A percentile compares a stretch with the other conserved stretches of the same genome.
phyloP scores from a whole-genome alignment of 2,329 filamentous ascomycete species.

The Ustilaginoidea virens region DNA sequence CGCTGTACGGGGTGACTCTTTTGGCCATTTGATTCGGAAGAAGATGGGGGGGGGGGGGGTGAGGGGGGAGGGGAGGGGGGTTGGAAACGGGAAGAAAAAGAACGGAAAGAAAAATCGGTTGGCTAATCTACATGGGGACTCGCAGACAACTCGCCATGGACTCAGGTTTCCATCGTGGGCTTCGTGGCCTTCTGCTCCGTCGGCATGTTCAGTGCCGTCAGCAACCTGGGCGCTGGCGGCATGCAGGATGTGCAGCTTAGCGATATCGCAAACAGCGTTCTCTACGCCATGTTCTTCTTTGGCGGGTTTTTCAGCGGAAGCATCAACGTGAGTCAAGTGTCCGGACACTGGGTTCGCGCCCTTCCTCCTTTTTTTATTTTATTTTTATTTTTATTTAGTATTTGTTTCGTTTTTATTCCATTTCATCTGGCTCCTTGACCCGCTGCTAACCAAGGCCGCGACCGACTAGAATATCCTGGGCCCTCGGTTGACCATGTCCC shows the following conservation, averaged over 20 bases:
- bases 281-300: constrained; percentile 4
- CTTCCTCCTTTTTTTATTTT: too few species aligned
- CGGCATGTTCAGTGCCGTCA: constrained; percentile 54
- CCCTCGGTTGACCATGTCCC: constrained; percentile 2
- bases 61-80: too few species aligned
- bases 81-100: too few species aligned
- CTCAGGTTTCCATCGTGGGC: constrained; percentile 9
- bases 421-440: too few species aligned
- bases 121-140: not conserved
- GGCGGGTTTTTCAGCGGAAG: constrained; percentile 5
- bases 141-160: constrained; percentile 5
- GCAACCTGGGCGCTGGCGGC: constrained; percentile 43
- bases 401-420: not conserved
- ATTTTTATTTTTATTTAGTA: not conserved
- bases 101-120: too few species aligned
- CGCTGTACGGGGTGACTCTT: too few species aligned
- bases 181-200: constrained; percentile 10
- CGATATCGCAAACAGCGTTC: constrained; percentile 32
- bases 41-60: too few species aligned
- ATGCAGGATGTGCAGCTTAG: constrained; percentile 4
- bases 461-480: constrained; percentile 5
- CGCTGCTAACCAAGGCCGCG: too few species aligned
- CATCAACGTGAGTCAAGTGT: constrained; percentile 2
- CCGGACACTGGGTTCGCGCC: too few species aligned
- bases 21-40: too few species aligned